A percentile compares a stretch with the other conserved stretches of the same genome.
Conservation (phyloP, 129 eudicot species). For the Cynara cardunculus region DNA sequence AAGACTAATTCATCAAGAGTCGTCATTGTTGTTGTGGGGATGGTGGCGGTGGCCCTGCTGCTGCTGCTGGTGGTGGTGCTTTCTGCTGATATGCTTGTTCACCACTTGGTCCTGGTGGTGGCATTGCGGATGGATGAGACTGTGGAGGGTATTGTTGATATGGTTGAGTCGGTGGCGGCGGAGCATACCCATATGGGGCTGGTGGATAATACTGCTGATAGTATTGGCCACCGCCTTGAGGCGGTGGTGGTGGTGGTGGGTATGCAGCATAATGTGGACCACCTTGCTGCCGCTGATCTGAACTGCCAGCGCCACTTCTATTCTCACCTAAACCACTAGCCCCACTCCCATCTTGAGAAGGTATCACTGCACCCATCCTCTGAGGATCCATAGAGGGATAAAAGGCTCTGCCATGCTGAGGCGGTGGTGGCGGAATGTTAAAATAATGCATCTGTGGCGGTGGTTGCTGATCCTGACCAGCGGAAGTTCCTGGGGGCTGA, state of each 20-base stretch:
- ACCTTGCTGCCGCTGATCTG: slow-evolving; percentile 41
- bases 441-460: slow-evolving; percentile 57
- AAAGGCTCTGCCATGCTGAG: slow-evolving; percentile 66
- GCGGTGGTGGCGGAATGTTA: slow-evolving; percentile 72
- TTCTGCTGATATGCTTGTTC: slow-evolving; percentile 42
- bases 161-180: slow-evolving; percentile 53
- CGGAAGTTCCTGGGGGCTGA: slow-evolving; percentile 60
- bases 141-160: slow-evolving; percentile 79
- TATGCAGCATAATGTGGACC: slow-evolving; percentile 43
- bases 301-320: slow-evolving; percentile 20
- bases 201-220: slow-evolving; percentile 79
- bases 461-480: slow-evolving; percentile 30
- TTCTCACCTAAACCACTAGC: slow-evolving; percentile 47
- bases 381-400: slow-evolving; percentile 97
- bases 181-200: slow-evolving; percentile 71
- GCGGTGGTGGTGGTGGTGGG: slow-evolving; percentile 65
- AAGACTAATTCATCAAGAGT: not conserved
- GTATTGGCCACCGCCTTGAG: slow-evolving; percentile 59
- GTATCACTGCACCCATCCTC: slow-evolving; percentile 81
- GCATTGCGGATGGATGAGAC: slow-evolving; percentile 44
- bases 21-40: not conserved
- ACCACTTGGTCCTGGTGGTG: slow-evolving; percentile 42
- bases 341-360: slow-evolving; percentile 60
- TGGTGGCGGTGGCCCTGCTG: slow-evolving; percentile 12
- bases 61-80: slow-evolving; percentile 18